Evolutionary conservation across 2,329 filamentous ascomycete genomes (phyloP).

Genomic region (Tolypocladium guangdongense): DNA sequence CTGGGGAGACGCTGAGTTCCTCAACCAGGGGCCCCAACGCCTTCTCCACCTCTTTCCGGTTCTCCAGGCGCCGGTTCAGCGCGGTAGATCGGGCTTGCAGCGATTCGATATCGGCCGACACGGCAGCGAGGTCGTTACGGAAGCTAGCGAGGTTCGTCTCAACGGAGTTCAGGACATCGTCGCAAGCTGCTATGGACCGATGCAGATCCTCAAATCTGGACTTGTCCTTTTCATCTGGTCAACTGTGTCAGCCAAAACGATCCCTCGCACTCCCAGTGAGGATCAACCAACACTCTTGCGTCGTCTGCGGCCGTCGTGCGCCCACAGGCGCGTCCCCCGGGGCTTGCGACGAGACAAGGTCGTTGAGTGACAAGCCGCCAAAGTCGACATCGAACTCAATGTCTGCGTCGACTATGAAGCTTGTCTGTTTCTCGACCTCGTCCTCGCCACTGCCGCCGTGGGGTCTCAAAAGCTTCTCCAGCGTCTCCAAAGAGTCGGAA

Average conservation of each 20-base stretch:
- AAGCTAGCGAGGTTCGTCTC: constrained; percentile 89
- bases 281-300: constrained; percentile 56
- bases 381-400: constrained; percentile 67
- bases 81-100: constrained; percentile 77
- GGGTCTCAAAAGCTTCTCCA: constrained; percentile 38
- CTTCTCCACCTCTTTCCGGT: constrained; percentile 81
- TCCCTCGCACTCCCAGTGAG: neutral
- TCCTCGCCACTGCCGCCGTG: constrained; percentile 9
- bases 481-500: constrained; percentile 59
- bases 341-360: constrained; percentile 42
- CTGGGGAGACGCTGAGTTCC: constrained; percentile 79
- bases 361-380: constrained; percentile 61
- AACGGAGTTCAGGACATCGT: constrained; percentile 86
- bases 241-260: neutral
- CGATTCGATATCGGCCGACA: constrained; percentile 91
- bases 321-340: constrained; percentile 6
- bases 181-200: constrained; percentile 77
- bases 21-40: constrained; percentile 81
- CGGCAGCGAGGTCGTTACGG: constrained; percentile 80
- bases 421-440: constrained; percentile 5
- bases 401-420: constrained; percentile 33
- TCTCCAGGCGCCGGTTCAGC: constrained; percentile 76
- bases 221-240: constrained; percentile 66
- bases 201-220: constrained; percentile 85
- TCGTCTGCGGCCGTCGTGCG: constrained; percentile 45